These are phyloP conservation scores for Hypoxylon sp. DNA, from an alignment of 2,329 filamentous ascomycete genomes.

Conservation along the genomic window DNA sequence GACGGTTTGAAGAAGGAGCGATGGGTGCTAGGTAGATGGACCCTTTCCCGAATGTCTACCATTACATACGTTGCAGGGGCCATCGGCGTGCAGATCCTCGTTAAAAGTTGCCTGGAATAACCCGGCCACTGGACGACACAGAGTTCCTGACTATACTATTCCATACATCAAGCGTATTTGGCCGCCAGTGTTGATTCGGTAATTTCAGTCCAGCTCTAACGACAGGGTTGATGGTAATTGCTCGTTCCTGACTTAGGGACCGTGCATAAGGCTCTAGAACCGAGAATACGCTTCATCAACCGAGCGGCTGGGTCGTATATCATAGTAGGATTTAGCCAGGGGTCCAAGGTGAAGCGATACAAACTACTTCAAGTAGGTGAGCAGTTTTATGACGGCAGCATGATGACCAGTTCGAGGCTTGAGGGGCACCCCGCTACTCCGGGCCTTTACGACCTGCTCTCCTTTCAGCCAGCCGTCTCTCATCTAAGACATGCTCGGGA, in stretches of 20 bases:
- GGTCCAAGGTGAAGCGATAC: not conserved
- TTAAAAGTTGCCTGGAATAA: not conserved
- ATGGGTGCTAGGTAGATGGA: not conserved
- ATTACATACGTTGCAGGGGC: constrained; percentile 1
- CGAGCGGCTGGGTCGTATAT: not conserved
- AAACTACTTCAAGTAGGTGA: not conserved
- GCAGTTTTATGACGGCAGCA: constrained; percentile 8
- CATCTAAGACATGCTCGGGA: constrained; percentile 14
- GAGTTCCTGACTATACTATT: constrained; percentile 7
- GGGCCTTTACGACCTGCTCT: constrained; percentile 11
- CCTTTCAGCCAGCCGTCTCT: constrained; percentile 34
- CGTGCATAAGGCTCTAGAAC: not conserved
- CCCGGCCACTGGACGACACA: constrained; percentile 12
- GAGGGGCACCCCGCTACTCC: constrained; percentile 13
- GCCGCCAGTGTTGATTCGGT: not conserved
- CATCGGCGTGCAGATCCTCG: constrained; percentile 5
- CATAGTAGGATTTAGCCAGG: constrained; percentile 5
- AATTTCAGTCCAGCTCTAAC: not conserved
- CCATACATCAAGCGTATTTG: constrained; percentile 3
- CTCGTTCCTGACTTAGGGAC: not conserved
- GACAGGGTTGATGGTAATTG: not conserved
- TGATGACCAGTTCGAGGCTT: constrained; percentile 21
- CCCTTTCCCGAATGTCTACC: not conserved
- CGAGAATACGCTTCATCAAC: not conserved
- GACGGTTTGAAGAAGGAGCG: constrained; percentile 1